These are phyloP conservation scores for Neofusicoccum sp. DNA, from an alignment of 2,329 filamentous ascomycete genomes.

Conservation along the genomic window DNA sequence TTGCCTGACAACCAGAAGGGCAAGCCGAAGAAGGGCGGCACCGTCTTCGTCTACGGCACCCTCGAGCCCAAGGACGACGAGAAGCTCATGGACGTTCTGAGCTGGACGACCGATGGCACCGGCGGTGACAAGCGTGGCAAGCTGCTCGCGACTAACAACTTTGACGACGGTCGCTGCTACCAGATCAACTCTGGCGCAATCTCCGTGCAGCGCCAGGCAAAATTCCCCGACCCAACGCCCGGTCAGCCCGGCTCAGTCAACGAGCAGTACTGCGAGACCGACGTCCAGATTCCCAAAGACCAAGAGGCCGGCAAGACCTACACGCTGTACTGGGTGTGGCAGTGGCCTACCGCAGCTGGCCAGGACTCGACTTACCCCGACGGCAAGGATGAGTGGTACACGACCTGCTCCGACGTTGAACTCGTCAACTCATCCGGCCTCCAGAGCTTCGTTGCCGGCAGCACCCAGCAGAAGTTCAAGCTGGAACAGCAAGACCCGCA, in stretches of 20 bases:
- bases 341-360: slow-evolving; percentile 68
- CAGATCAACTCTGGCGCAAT: slow-evolving; percentile 68
- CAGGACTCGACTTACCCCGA: slow-evolving; percentile 40
- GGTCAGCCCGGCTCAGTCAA: slow-evolving; percentile 44
- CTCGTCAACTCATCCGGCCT: slow-evolving; percentile 32
- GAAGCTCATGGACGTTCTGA: slow-evolving; percentile 66
- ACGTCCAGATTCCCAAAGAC: slow-evolving; percentile 72
- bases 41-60: slow-evolving; percentile 54
- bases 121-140: slow-evolving; percentile 78
- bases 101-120: slow-evolving; percentile 79
- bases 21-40: slow-evolving; percentile 49
- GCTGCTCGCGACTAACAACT: slow-evolving; percentile 77
- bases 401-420: slow-evolving; percentile 55
- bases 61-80: slow-evolving; percentile 55
- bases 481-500: slow-evolving; percentile 48
- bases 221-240: slow-evolving; percentile 59
- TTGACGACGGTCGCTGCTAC: slow-evolving; percentile 89
- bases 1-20: slow-evolving; percentile 41
- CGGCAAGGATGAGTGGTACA: slow-evolving; percentile 57
- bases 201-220: slow-evolving; percentile 59
- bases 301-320: slow-evolving; percentile 62
- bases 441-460: slow-evolving; percentile 16
- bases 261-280: slow-evolving; percentile 68
- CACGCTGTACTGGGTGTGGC: slow-evolving; percentile 92
- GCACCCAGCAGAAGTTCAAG: slow-evolving; percentile 20